Base-by-base conservation (phyloP, 2,329 filamentous ascomycete species). In the Neofusicoccum sp. region DNA sequence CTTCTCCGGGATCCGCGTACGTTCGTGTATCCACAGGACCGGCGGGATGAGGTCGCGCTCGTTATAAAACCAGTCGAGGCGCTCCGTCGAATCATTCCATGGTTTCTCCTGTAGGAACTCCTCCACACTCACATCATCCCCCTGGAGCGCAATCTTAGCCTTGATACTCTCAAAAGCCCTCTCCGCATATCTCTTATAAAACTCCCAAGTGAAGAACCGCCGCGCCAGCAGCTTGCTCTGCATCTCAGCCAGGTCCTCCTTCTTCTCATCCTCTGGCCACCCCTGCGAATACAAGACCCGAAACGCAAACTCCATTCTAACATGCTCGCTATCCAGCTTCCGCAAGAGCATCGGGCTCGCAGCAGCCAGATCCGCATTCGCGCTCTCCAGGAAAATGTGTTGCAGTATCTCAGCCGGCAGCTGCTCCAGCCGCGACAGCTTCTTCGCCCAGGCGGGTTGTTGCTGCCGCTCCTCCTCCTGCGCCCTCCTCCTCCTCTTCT, bases 151-250 rank as follows among this genome's bases (percentile, higher is more conserved):
- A 9, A 73, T 65, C 56, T 71, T 49, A 6, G n/a, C 9, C 36
- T 34, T 26, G 28, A 40, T 43, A 34, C 4, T 43, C 24, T 43
- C 26, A 12, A 30, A 51, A 14, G 72, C 71, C 56, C 65, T 68
- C 6, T 66, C 44, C 24, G 73, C 71, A 41, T 75, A 75, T 20
- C 47, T 59, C 11, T 70, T 59, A 60, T 75, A 75, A 60, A 74
- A 75, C 3, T 68, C 54, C 67, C 66, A 75, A 12, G 70, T 73
- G 65, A 74, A 73, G 66, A 75, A 75, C 12, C 66, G 69, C 30
- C 70, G 71, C 30, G 67, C 58, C 0, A 75, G 62, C 3, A 75
- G 36, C 9, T 68, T 43, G 28, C 20, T 30, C 45, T 34, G 57
- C 57, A 41, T 49, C 11, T 43, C 45, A 11, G 38, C 8, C 1